These are phyloP conservation scores for Jaapia argillacea DNA, from an alignment of 768 basidiomycete genomes.

Conservation along the genomic window DNA sequence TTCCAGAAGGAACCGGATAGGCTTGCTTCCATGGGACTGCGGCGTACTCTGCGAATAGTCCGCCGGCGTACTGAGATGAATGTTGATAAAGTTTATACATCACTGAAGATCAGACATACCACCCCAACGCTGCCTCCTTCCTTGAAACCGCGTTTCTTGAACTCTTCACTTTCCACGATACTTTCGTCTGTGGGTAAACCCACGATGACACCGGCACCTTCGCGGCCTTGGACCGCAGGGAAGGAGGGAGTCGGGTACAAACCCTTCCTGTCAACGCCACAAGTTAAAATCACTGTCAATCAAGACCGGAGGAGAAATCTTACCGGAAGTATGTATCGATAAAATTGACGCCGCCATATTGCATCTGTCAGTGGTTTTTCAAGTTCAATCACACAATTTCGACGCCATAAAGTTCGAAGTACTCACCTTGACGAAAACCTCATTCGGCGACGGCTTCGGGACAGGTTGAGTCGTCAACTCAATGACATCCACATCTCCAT, in stretches of 20 bases:
- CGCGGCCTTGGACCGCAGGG: constrained; percentile 59
- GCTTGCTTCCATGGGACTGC: constrained; percentile 50
- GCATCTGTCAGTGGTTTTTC: too few species aligned
- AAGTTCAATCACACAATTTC: neutral
- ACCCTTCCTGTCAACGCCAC: constrained; percentile 28
- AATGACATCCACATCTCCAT: constrained; percentile 64
- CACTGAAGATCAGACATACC: constrained; percentile 28
- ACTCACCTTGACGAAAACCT: constrained; percentile 34
- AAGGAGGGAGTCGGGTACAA: constrained; percentile 42
- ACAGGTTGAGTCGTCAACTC: constrained; percentile 51
- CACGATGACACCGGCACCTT: constrained; percentile 59
- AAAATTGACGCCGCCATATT: constrained; percentile 70
- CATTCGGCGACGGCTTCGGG: constrained; percentile 40
- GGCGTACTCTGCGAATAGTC: constrained; percentile 62
- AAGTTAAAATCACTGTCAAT: neutral
- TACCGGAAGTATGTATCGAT: constrained; percentile 69
- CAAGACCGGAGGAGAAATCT: constrained; percentile 1
- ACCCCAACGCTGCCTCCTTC: constrained; percentile 54
- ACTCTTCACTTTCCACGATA: constrained; percentile 44
- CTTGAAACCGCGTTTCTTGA: constrained; percentile 43
- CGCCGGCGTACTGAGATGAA: constrained; percentile 27
- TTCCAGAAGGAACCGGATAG: constrained; percentile 46
- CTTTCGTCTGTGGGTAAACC: constrained; percentile 48
- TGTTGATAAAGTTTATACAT: neutral
- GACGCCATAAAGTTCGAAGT: neutral